These are phyloP conservation scores for Yamadazyma triangularis DNA, from an alignment of 1,139 yeast species.

Conservation along the genomic window DNA sequence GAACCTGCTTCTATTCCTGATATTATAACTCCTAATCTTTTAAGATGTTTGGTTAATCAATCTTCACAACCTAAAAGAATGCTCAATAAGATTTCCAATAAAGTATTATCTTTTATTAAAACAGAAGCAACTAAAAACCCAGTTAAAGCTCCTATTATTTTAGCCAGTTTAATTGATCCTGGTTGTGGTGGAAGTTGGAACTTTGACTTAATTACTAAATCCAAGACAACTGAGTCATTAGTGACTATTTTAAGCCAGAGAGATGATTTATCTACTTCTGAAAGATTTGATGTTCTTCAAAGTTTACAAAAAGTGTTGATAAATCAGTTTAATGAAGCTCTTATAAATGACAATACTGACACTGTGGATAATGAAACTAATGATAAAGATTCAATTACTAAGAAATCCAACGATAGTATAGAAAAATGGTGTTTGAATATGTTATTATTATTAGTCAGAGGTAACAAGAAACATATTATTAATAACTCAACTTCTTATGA, in stretches of 20 bases:
- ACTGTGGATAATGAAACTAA: conserved; percentile 16
- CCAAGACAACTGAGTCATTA: conserved; percentile 61
- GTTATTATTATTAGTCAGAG: conserved; percentile 52
- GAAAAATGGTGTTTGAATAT: conserved; percentile 70
- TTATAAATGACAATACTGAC: conserved; percentile 16
- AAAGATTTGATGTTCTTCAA: conserved; percentile 9
- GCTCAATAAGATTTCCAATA: conserved; percentile 62
- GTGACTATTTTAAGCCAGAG: conserved; percentile 22
- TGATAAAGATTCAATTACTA: conserved; percentile 9
- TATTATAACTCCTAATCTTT: conserved; percentile 65
- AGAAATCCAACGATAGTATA: conserved; percentile 35
- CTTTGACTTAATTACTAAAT: conserved; percentile 75
- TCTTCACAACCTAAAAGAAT: conserved; percentile 61
- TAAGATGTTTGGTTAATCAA: conserved; percentile 77
- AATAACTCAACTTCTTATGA: conserved; percentile 1
- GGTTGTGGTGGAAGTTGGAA: conserved; percentile 58
- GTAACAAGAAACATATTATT: conserved; percentile 29
- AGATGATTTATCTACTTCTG: conserved; percentile 4
- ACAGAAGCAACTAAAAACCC: conserved; percentile 32
- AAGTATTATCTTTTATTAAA: conserved; percentile 42
- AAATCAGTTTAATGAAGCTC: conserved; percentile 17
- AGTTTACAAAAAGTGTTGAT: conserved; percentile 16
- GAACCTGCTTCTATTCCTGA: conserved; percentile 28
- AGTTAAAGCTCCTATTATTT: conserved; percentile 42
- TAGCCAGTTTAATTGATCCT: conserved; percentile 47